Base-by-base conservation (phyloP, 331 rosid species). In the Telfairia occidentalis region DNA sequence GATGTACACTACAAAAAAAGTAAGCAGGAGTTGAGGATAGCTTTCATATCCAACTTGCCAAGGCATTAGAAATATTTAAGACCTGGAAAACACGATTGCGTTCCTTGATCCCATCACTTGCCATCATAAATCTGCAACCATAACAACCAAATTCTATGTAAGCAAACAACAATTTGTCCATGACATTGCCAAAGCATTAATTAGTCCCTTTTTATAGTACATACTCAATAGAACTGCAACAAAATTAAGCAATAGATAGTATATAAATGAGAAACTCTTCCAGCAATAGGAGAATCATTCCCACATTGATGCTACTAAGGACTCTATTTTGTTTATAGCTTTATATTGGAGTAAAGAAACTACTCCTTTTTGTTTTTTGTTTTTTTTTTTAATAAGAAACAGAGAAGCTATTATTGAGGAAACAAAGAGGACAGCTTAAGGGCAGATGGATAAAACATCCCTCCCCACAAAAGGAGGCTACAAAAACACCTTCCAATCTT, bases 31-130 rank as follows among this genome's bases (percentile, higher is more conserved):
- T 4, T 43, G 64, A 59, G 80, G 79, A 81, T 37, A 49, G 37
- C 58, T 65, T 69, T 61, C 70, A 79, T 75, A 76, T 63, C 48
- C 24, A 54, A 59, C 59, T 65, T 9, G 5, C 60, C 16, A 63
- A 28, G 48, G 15, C 24, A 42, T 60, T 61, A 26, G 45, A 43
- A 26, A 45, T 64, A 69, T 64, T 50, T 42, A 19, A 46, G 59
- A 94, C 98, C 96, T 88, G 89, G 76, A 87, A 86, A 82, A 91
- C 81, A 61, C 82, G 67, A 65, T 82, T 86, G 5, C 95, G 82
- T 75, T 88, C 88, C 88, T 94, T 94, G 82, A 94, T 91, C 81
- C 98, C 98, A 59, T 94, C 97, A 57, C 98, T 83, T 21, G 98
- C 97, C 88, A 86, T 94, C 96, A 94, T 82, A 86, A 94, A 94